Evolutionary conservation across 2,329 filamentous ascomycete species (phyloP).

Genomic region (Didymella pinodella): DNA sequence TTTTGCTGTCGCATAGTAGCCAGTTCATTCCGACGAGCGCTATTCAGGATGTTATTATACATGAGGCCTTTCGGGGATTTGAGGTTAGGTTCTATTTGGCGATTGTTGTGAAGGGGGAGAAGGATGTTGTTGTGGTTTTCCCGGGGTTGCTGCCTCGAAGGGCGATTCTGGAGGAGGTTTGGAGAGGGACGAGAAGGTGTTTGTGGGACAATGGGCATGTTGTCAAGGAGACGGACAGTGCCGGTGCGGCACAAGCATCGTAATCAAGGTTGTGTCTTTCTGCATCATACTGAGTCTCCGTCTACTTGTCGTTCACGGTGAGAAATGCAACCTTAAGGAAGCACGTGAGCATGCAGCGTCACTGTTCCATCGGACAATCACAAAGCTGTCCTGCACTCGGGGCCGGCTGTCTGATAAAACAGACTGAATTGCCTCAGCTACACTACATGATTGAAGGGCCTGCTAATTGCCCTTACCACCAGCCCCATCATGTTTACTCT

Average conservation of each 20-base stretch:
- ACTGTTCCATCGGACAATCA: no score
- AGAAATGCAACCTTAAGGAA: no score
- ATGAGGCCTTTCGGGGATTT: conserved; percentile 93
- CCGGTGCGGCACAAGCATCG: no score
- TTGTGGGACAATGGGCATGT: conserved; percentile 69
- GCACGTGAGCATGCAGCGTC: no score
- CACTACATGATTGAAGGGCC: no score
- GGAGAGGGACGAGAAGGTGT: conserved; percentile 84
- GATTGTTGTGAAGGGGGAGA: conserved; percentile 88
- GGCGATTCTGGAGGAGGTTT: conserved; percentile 83
- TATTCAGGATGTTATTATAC: conserved; percentile 92
- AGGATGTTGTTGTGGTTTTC: conserved; percentile 93
- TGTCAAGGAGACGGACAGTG: no score
- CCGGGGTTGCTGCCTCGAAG: conserved; percentile 78
- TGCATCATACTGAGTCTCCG: no score
- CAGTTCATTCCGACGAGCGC: conserved; percentile 88
- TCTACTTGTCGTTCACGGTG: no score
- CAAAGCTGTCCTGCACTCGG: no score
- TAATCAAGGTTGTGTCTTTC: no score
- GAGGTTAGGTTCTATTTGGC: conserved; percentile 89
- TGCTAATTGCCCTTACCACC: conserved; percentile 12
- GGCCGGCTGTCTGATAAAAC: no score
- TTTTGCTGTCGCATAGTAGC: conserved; percentile 69
- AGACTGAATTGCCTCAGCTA: no score
- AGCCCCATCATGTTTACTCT: conserved; percentile 22